Evolutionary conservation across 768 basidiomycete species (phyloP).

Genomic region (Arthromyces matolae): DNA sequence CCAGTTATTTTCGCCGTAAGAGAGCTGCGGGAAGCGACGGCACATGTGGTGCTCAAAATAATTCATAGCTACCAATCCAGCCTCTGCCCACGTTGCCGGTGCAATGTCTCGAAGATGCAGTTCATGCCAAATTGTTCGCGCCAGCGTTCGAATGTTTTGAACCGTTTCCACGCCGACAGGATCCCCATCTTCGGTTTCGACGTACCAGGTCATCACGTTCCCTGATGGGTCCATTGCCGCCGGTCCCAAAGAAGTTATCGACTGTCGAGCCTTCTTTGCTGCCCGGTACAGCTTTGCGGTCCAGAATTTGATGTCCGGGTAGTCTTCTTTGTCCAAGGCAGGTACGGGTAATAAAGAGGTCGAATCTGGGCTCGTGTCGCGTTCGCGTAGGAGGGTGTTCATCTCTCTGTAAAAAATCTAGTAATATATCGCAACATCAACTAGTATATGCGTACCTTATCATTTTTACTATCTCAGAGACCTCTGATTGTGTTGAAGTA

Average conservation of each 20-base stretch:
- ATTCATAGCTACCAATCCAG: not conserved
- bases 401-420: too few species aligned
- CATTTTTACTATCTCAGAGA: too few species aligned
- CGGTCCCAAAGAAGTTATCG: not conserved
- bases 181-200: conserved; percentile 1
- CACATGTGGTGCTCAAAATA: conserved; percentile 11
- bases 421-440: too few species aligned
- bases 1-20: conserved; percentile 10
- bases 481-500: too few species aligned
- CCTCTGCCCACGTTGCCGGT: not conserved
- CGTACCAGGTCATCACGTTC: conserved; percentile 6
- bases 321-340: not conserved
- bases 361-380: too few species aligned
- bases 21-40: not conserved
- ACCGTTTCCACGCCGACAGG: not conserved
- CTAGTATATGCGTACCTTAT: too few species aligned
- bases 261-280: conserved; percentile 1
- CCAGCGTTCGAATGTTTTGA: not conserved
- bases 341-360: not conserved
- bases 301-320: not conserved
- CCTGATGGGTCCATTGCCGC: not conserved
- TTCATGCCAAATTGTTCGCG: not conserved
- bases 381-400: too few species aligned
- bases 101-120: not conserved
- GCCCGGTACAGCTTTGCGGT: not conserved